A percentile compares a stretch with the other conserved stretches of the same genome.
These are phyloP conservation scores for Aureoboletus auriporus DNA, from an alignment of 768 basidiomycete species.

Conservation along the genomic window DNA sequence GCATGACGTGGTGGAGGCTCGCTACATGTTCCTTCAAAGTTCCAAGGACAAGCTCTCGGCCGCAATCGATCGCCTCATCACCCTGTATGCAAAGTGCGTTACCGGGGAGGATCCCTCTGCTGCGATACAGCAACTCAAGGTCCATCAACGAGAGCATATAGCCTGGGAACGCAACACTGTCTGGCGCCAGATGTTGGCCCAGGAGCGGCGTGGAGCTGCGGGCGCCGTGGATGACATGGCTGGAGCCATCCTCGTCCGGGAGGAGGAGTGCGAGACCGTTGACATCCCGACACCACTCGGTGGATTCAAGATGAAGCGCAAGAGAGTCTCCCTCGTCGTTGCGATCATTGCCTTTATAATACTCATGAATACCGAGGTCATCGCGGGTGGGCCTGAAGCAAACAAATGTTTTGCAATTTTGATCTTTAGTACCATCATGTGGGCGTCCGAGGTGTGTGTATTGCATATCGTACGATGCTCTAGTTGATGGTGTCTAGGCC, in stretches of 20 bases:
- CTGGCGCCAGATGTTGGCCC: constrained; percentile 93
- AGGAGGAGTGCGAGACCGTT: constrained; percentile 34
- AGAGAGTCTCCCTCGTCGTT: constrained; percentile 52
- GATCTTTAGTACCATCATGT: constrained; percentile 85
- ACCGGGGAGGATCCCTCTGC: constrained; percentile 61
- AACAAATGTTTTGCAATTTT: constrained; percentile 90
- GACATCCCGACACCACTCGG: constrained; percentile 64
- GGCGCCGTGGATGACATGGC: constrained; percentile 33
- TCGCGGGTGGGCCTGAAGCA: constrained; percentile 60
- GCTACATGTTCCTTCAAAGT: constrained; percentile 61
- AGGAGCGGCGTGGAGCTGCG: constrained; percentile 58
- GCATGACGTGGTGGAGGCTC: constrained; percentile 60
- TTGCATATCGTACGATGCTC: background rate
- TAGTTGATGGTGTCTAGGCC: constrained; percentile 49
- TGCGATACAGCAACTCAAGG: constrained; percentile 78
- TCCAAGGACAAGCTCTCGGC: constrained; percentile 62
- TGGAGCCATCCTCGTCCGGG: constrained; percentile 46
- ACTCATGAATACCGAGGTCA: constrained; percentile 56
- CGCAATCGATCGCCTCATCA: constrained; percentile 54
- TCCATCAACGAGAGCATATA: constrained; percentile 88
- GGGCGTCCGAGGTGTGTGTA: constrained; percentile 87
- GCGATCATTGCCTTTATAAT: constrained; percentile 56
- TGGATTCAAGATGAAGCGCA: constrained; percentile 58
- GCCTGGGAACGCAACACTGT: constrained; percentile 98
- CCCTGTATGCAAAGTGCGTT: constrained; percentile 83